Evolutionary conservation across 495 filamentous ascomycete genomes (phyloP).

Genomic region (Aspergillus affinis): DNA sequence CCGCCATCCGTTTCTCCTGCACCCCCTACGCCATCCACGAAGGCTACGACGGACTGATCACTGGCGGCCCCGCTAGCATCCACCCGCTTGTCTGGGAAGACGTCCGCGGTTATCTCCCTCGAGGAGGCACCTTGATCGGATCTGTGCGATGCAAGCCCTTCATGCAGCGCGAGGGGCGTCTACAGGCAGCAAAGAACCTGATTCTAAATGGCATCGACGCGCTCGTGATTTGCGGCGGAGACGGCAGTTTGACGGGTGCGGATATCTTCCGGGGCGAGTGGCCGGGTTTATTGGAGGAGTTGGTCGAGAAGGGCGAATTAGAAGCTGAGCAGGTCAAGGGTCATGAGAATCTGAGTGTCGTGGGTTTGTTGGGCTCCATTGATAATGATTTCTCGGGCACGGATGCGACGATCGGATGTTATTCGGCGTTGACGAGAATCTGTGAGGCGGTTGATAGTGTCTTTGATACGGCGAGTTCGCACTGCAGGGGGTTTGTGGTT

Average conservation of each 20-base stretch:
- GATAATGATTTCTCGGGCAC: constrained; percentile 96
- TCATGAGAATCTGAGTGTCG: constrained; percentile 82
- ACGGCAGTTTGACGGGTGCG: constrained; percentile 91
- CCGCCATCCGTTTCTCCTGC: constrained; percentile 78
- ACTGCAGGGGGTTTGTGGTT: constrained; percentile 92
- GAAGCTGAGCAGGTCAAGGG: constrained; percentile 63
- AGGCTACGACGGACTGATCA: constrained; percentile 90
- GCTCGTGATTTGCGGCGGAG: constrained; percentile 90
- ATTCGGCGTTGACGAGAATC: constrained; percentile 83
- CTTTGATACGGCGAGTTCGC: constrained; percentile 91
- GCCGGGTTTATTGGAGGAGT: constrained; percentile 77
- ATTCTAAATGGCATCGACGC: constrained; percentile 88
- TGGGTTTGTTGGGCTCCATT: constrained; percentile 93
- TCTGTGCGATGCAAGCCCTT: constrained; percentile 87
- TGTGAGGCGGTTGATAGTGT: constrained; percentile 93
- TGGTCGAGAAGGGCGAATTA: constrained; percentile 66
- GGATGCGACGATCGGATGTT: constrained; percentile 94
- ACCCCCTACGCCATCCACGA: constrained; percentile 86
- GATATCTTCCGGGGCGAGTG: constrained; percentile 89
- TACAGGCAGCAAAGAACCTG: constrained; percentile 89
- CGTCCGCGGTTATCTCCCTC: constrained; percentile 86
- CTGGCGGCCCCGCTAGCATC: constrained; percentile 75
- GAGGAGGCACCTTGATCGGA: constrained; percentile 92
- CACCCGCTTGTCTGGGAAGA: constrained; percentile 85
- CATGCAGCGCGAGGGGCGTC: constrained; percentile 75